Base-by-base conservation (phyloP, 768 basidiomycete genomes). In the Cystobasidium tubakii region DNA sequence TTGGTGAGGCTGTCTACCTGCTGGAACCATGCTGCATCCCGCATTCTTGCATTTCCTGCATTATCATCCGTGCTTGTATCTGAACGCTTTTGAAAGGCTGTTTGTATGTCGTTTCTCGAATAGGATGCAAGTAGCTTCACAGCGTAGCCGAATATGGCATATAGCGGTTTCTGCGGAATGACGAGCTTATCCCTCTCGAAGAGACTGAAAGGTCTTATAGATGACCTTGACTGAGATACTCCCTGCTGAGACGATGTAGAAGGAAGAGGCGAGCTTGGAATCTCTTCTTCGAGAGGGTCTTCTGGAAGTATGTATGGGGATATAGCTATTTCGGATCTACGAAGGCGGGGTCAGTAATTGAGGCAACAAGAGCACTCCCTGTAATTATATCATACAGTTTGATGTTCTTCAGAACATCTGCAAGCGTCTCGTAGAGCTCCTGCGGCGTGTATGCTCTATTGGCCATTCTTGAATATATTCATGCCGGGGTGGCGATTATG, bases 101-200 rank as follows among this genome's bases (percentile, higher is more conserved):
- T 50, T 17, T 23, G 43, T 10, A 53, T 15, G 31, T n/a, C 31
- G n/a, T 67, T n/a, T 60, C 57, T 27, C 29, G 57, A 23, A 29
- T 29, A 60, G 21, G 17, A 12, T 7, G 27, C 10, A 9, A 60
- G 27, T 29, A 34, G 15, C 27, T 69, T 69, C 17, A 69, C 27
- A 19, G 73, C 73, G 25, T 31, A 39, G 23, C 12, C 23, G 50
- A 64, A 73, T 3, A 46, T 13, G 13, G 13, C 31, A 46, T 65
- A 73, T 34, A 73, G 29, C 13, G 62, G 62, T 43, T 73, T 73
- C 63, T 65, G 62, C 2, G 64, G 73, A n/a, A 73, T 66, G 62
- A 65, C 63, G 7, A 73, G 73, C 62, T 73, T 64, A 23, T 73
- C 71, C 1, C 15, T 21, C 27, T 63, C 60, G 57, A 73, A 50